Evolutionary conservation across 2,329 filamentous ascomycete species (phyloP).

Genomic region (Ceratocystiopsis minuta): DNA sequence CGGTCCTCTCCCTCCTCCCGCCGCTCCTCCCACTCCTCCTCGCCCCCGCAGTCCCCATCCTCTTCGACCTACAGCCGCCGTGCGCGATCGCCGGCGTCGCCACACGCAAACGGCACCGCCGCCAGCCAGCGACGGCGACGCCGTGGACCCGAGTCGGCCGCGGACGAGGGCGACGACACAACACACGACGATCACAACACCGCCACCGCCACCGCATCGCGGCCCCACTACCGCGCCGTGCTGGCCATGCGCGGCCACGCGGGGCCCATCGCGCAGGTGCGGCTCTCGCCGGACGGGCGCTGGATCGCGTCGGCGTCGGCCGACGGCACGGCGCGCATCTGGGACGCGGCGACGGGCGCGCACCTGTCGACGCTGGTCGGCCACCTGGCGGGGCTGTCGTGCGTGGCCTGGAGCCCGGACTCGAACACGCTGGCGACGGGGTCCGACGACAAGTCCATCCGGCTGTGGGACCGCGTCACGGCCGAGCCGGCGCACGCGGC

Average conservation of each 20-base stretch:
- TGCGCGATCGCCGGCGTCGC: not conserved
- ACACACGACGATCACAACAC: not conserved
- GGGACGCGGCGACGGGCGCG: constrained; percentile 60
- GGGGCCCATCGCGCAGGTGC: constrained; percentile 64
- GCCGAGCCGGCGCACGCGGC: constrained; percentile 20
- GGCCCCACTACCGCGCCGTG: constrained; percentile 49
- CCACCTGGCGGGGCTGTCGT: constrained; percentile 82
- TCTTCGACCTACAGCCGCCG: not conserved
- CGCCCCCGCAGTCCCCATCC: no score
- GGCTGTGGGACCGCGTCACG: constrained; percentile 70
- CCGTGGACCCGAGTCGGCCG: no score
- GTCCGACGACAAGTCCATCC: constrained; percentile 89
- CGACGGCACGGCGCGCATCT: constrained; percentile 63
- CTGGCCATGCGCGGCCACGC: constrained; percentile 62
- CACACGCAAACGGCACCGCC: not conserved
- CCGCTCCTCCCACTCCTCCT: not conserved
- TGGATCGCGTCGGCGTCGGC: constrained; percentile 85
- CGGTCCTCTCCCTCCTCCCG: constrained; percentile 2
- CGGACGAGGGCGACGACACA: not conserved
- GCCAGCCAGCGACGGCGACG: no score
- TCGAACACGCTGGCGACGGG: constrained; percentile 75
- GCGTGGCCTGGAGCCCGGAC: constrained; percentile 87
- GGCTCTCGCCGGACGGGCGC: constrained; percentile 76
- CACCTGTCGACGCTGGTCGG: constrained; percentile 82
- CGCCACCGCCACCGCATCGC: constrained; percentile 17